phyloP scores from a whole-genome alignment of 441 rosid species.

The Theobroma grandiflorum region DNA sequence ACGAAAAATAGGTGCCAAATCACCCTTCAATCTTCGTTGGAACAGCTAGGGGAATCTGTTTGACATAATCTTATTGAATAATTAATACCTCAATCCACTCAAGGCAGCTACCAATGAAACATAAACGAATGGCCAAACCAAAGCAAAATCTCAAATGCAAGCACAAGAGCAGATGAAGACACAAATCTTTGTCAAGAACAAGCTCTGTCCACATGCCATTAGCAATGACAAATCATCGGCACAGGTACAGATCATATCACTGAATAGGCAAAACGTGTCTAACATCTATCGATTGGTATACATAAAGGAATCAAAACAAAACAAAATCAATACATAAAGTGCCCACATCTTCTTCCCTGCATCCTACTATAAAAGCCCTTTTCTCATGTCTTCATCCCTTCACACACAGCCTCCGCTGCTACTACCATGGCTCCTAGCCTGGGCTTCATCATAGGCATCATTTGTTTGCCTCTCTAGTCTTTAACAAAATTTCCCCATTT shows the following conservation, averaged over 20 bases:
- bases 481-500: background rate
- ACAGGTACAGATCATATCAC: background rate
- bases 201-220: background rate
- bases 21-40: background rate
- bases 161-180: background rate
- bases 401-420: background rate
- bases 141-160: background rate
- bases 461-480: background rate
- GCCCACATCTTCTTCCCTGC: background rate
- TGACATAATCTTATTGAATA: background rate
- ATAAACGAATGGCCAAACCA: background rate
- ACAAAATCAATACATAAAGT: background rate
- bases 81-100: background rate
- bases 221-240: background rate
- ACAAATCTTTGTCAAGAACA: background rate
- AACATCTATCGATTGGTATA: background rate
- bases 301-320: background rate
- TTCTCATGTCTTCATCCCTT: background rate
- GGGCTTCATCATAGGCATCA: constrained; percentile 12
- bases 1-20: too few species aligned
- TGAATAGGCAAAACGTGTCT: background rate
- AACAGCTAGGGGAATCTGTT: background rate
- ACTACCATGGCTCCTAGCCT: background rate
- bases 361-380: background rate
- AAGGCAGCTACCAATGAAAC: background rate